Base-by-base conservation (phyloP, 2,329 filamentous ascomycete species). In the Aureobasidium pullulans region DNA sequence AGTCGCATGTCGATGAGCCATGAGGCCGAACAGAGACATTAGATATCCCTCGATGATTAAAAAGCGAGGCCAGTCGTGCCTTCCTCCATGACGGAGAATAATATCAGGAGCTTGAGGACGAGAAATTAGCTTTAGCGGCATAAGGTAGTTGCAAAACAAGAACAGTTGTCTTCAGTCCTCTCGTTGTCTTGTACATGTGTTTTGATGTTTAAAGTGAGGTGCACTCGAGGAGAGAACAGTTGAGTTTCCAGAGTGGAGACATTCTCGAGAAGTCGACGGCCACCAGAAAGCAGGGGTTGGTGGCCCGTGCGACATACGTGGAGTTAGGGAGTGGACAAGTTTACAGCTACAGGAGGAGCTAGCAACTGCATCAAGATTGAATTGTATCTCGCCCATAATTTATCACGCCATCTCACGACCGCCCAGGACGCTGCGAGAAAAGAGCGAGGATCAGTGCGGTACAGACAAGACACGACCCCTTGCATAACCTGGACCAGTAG, bases 401-500 rank as follows among this genome's bases (percentile, higher is more conserved):
- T 46, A 10, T 29, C 34, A n/a, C 31, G 52, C 13, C 40, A 10
- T 19, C 7, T 46, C 19, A 31, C 52, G 29, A 46, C 19, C 8
- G 40, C 2, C 19, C 34, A 16, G 40, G 31, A 36, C n/a, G 28
- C 10, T 36, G 11, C 39, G 29, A 46, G 29, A 44, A n/a, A 19
- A 54, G 37, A 42, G 37, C 6, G 11, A 40, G 40, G 42, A 44
- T 46, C 13, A 11, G 10, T 19, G 19, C 32, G 43, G 43, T 19
- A 57, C 43, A 59, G 36, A 43, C 46, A 28, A 23, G 6, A 34
- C 46, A 53, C 61, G 58, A 62, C 64, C 66, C 67, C 66, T 69
- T 69, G 66, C 66, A 60, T 67, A 62, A 59, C 54, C 61, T 64
- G 64, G 64, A 63, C 60, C 52, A 62, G 62, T 64, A 60, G 62